Conservation (phyloP, 2,329 filamentous ascomycete species). For the Scytalidium lignicola region DNA sequence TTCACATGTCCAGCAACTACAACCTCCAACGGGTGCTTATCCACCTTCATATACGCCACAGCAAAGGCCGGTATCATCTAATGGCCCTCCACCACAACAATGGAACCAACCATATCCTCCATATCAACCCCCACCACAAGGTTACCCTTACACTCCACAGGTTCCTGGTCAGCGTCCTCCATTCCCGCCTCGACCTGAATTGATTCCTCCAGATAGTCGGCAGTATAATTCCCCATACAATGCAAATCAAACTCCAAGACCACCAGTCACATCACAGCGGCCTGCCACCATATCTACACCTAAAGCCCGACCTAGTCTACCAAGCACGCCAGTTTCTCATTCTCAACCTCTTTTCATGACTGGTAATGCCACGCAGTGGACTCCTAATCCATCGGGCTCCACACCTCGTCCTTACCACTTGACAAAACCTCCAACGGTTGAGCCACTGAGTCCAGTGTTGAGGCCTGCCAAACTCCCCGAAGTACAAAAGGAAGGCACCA, state of each 20-base stretch:
- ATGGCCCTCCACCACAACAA: slow-evolving; percentile 4
- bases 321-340: slow-evolving; percentile 21
- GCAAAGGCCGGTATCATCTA: slow-evolving; percentile 3
- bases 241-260: slow-evolving; percentile 18
- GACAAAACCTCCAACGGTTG: slow-evolving; percentile 47
- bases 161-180: slow-evolving; percentile 14
- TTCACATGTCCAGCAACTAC: slow-evolving; percentile 16
- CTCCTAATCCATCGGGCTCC: slow-evolving; percentile 49
- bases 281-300: slow-evolving; percentile 8
- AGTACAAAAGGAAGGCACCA: slow-evolving; percentile 18
- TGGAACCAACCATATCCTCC: slow-evolving; percentile 1
- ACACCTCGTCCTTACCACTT: slow-evolving; percentile 45
- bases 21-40: slow-evolving; percentile 6
- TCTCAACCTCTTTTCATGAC: slow-evolving; percentile 14
- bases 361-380: slow-evolving; percentile 53
- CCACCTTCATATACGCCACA: slow-evolving; percentile 11
- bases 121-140: slow-evolving; percentile 11
- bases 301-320: slow-evolving; percentile 13
- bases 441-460: slow-evolving; percentile 53
- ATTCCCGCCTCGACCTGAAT: slow-evolving; percentile 16
- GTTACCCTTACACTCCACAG: slow-evolving; percentile 11
- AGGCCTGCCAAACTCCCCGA: slow-evolving; percentile 32
- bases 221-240: slow-evolving; percentile 30
- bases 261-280: slow-evolving; percentile 3
- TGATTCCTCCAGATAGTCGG: slow-evolving; percentile 19